phyloP scores from a whole-genome alignment of 1,284 basidiomycete genomes.

The Porphyrellus sp. region DNA sequence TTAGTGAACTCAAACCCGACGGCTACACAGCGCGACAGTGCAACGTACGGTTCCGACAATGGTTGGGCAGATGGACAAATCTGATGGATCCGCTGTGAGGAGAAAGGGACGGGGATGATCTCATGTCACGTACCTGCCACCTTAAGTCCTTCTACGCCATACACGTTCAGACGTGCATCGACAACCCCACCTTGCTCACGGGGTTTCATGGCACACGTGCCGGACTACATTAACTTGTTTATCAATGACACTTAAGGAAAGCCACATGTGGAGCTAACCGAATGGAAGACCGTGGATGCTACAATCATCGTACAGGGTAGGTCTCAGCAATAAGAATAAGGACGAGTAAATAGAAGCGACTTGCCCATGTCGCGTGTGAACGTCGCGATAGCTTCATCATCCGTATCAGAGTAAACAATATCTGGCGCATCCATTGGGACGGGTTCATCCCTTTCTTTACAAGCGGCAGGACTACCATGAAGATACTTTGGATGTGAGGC shows the following conservation, averaged over 20 bases:
- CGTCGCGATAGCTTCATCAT: slow-evolving; percentile 51
- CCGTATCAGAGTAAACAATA: slow-evolving; percentile 52
- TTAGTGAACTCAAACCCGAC: too few relatives aligned
- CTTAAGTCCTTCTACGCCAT: slow-evolving; percentile 58
- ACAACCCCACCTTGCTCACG: slow-evolving; percentile 58
- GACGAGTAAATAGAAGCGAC: too few relatives aligned
- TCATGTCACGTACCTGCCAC: slow-evolving; percentile 39
- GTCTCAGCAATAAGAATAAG: too few relatives aligned
- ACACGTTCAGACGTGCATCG: slow-evolving; percentile 58
- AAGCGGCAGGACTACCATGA: slow-evolving; percentile 42
- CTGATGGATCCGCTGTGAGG: slow-evolving; percentile 23
- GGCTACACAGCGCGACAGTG: too few relatives aligned
- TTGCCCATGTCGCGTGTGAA: slow-evolving; percentile 33
- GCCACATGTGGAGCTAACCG: too few relatives aligned
- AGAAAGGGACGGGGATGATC: not conserved
- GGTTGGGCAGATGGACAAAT: slow-evolving; percentile 36
- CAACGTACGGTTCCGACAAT: slow-evolving; percentile 31
- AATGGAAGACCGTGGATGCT: too few relatives aligned
- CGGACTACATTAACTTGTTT: too few relatives aligned
- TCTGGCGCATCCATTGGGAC: slow-evolving; percentile 43
- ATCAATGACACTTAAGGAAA: too few relatives aligned
- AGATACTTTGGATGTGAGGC: slow-evolving; percentile 49
- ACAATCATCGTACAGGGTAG: too few relatives aligned
- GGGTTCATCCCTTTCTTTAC: slow-evolving; percentile 34
- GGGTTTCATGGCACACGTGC: slow-evolving; percentile 68